Conservation (phyloP, 2,329 filamentous ascomycete species). For the Periconia sp. region DNA sequence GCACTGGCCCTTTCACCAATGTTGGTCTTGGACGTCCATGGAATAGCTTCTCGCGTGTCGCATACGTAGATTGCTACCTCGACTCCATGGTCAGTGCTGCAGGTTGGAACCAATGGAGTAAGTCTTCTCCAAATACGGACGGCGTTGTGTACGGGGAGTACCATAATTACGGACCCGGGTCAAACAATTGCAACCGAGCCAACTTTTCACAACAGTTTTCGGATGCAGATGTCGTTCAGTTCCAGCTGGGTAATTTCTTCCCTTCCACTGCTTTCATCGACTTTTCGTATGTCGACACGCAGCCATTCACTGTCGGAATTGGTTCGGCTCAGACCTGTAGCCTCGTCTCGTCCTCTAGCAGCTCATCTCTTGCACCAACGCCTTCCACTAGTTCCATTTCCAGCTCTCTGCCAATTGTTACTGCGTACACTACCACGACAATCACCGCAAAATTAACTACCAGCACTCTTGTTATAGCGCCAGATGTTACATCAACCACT, state of each 20-base stretch:
- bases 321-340: slow-evolving; percentile 37
- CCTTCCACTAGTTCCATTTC: slow-evolving; percentile 15
- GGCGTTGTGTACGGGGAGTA: slow-evolving; percentile 39
- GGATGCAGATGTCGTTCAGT: slow-evolving; percentile 44
- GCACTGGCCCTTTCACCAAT: slow-evolving; percentile 35
- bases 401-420: slow-evolving; percentile 15
- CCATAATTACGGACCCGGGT: slow-evolving; percentile 46
- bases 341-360: too few species aligned
- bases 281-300: slow-evolving; percentile 45
- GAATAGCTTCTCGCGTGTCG: slow-evolving; percentile 26
- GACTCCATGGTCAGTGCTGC: slow-evolving; percentile 25
- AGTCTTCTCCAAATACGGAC: slow-evolving; percentile 22
- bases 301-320: slow-evolving; percentile 45
- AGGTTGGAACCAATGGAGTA: slow-evolving; percentile 28
- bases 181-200: slow-evolving; percentile 36
- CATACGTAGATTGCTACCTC: slow-evolving; percentile 24
- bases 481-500: too few species aligned
- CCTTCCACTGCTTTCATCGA: slow-evolving; percentile 50
- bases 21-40: slow-evolving; percentile 35
- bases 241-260: slow-evolving; percentile 51
- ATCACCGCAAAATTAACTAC: slow-evolving; percentile 22
- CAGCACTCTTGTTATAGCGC: too few species aligned
- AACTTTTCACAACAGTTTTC: slow-evolving; percentile 47
- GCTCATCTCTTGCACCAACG: slow-evolving; percentile 24
- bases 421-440: slow-evolving; percentile 22